These are phyloP conservation scores for Begonia peltatifolia DNA, from an alignment of 306 rosid genomes.

Conservation along the genomic window DNA sequence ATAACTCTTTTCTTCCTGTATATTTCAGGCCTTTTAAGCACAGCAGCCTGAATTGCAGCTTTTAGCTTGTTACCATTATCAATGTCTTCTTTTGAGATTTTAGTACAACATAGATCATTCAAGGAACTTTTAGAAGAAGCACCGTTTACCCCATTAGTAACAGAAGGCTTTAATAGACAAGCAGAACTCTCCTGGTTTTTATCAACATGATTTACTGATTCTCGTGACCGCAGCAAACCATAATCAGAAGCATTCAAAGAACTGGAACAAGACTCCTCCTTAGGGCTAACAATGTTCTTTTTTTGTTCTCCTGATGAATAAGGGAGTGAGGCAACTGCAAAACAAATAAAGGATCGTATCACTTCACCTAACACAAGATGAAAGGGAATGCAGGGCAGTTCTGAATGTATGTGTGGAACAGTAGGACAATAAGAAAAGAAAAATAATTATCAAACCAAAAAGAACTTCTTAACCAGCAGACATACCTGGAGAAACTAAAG, in stretches of 20 bases:
- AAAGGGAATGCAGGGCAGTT: neutral
- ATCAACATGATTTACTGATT: constrained; percentile 29
- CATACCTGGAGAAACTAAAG: constrained; percentile 48
- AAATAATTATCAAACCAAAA: constrained; percentile 7
- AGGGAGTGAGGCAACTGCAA: constrained; percentile 13
- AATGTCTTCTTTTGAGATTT: constrained; percentile 40
- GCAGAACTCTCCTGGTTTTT: constrained; percentile 26
- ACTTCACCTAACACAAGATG: constrained; percentile 7
- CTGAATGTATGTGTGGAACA: no score
- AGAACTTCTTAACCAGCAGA: constrained; percentile 4
- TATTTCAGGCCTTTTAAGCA: constrained; percentile 68
- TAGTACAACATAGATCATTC: constrained; percentile 25
- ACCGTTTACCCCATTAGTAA: neutral
- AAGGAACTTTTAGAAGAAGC: constrained; percentile 2
- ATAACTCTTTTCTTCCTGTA: constrained; percentile 44
- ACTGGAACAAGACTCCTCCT: constrained; percentile 27
- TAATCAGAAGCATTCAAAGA: constrained; percentile 16
- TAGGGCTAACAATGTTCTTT: constrained; percentile 13
- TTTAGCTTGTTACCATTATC: constrained; percentile 47
- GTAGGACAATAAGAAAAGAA: constrained; percentile 1
- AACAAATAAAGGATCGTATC: constrained; percentile 5
- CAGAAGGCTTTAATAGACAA: constrained; percentile 20
- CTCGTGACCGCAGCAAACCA: constrained; percentile 30
- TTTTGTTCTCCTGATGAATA: no score
- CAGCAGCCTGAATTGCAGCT: constrained; percentile 70